Conservation (phyloP, 352 stramenopile species). For the Phytophthora sojae region DNA sequence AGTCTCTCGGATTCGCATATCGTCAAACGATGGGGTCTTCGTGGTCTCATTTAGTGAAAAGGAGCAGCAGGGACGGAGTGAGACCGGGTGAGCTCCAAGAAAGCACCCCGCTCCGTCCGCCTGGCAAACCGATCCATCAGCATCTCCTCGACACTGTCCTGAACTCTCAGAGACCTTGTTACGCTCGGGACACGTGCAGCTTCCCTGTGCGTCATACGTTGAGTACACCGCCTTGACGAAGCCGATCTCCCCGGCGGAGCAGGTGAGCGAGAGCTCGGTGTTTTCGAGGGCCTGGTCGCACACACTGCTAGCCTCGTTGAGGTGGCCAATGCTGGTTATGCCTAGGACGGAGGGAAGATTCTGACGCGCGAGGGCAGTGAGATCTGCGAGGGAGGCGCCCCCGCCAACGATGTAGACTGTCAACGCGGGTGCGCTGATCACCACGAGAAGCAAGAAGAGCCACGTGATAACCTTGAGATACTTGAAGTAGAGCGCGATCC, state of each 20-base stretch:
- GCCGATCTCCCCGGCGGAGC: slow-evolving; percentile 73
- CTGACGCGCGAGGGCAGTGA: slow-evolving; percentile 71
- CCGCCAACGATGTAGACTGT: slow-evolving; percentile 74
- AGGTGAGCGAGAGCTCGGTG: slow-evolving; percentile 63
- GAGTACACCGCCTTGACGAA: slow-evolving; percentile 87
- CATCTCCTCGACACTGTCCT: slow-evolving; percentile 57
- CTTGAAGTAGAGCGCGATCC: slow-evolving; percentile 87
- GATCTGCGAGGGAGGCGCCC: slow-evolving; percentile 60
- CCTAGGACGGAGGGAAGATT: slow-evolving; percentile 72
- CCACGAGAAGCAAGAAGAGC: slow-evolving; percentile 81
- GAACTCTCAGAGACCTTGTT: slow-evolving; percentile 72
- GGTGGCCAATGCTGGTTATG: slow-evolving; percentile 83
- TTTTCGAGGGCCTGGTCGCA: slow-evolving; percentile 72
- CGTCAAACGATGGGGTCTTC: slow-evolving; percentile 51
- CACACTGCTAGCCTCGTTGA: slow-evolving; percentile 70
- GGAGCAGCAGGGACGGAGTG: slow-evolving; percentile 70
- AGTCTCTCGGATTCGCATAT: slow-evolving; percentile 61
- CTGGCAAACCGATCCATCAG: slow-evolving; percentile 46
- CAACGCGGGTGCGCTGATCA: slow-evolving; percentile 68
- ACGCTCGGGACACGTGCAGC: slow-evolving; percentile 67
- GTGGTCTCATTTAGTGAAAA: slow-evolving; percentile 42
- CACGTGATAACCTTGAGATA: slow-evolving; percentile 89
- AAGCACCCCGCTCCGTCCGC: slow-evolving; percentile 65
- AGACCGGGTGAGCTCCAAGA: slow-evolving; percentile 69
- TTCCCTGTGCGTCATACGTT: slow-evolving; percentile 60